Conservation (phyloP, 768 basidiomycete species). For the Boletus eberwhitei region DNA sequence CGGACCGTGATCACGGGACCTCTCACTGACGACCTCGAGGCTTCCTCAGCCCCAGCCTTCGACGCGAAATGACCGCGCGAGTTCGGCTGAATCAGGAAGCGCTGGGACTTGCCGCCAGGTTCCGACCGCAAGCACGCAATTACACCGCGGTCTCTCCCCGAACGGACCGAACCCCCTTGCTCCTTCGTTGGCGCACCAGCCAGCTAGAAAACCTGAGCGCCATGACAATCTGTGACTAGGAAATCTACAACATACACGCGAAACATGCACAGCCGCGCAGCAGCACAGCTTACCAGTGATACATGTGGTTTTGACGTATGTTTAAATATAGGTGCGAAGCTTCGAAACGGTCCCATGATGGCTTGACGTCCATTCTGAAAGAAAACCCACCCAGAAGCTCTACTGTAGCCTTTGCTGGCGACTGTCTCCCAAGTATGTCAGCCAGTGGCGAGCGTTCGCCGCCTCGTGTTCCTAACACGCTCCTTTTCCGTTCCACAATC, state of each 20-base stretch:
- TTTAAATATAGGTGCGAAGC: constrained; percentile 10
- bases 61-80: constrained; percentile 33
- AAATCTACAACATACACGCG: background rate
- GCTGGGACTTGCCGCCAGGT: constrained; percentile 4
- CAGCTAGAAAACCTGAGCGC: background rate
- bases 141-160: too few species aligned
- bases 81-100: constrained; percentile 7
- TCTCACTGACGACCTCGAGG: constrained; percentile 27
- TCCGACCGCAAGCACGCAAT: background rate
- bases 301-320: background rate
- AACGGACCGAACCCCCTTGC: too few species aligned
- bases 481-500: constrained; percentile 16
- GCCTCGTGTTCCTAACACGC: constrained; percentile 17
- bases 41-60: constrained; percentile 14
- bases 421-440: constrained; percentile 3
- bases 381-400: background rate
- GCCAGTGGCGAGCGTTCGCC: constrained; percentile 6
- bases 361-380: constrained; percentile 1
- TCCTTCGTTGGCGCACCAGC: background rate
- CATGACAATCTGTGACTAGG: background rate
- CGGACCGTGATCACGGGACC: constrained; percentile 24
- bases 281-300: constrained; percentile 4
- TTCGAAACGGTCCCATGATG: constrained; percentile 1
- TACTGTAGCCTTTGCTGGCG: background rate
- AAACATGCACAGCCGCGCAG: constrained; percentile 10